These are phyloP conservation scores for Lactarius hatsudake DNA, from an alignment of 768 basidiomycete species.

Conservation along the genomic window DNA sequence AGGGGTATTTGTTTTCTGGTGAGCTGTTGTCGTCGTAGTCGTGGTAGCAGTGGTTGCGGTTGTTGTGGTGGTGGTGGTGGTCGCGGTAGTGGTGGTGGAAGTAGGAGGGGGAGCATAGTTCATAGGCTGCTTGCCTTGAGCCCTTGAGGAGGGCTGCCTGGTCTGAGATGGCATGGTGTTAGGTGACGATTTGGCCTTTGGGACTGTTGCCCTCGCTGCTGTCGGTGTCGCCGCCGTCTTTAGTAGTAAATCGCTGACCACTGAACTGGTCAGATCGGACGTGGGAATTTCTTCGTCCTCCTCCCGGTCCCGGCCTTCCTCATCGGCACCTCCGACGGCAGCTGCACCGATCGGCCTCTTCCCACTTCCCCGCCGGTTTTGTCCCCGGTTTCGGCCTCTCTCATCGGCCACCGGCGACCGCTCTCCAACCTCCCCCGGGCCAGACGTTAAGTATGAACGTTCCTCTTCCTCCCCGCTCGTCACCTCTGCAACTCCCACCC, in stretches of 20 bases:
- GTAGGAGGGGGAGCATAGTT: conserved; percentile 47
- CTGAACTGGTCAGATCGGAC: conserved; percentile 18
- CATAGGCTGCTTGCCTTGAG: conserved; percentile 93
- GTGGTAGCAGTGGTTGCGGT: conserved; percentile 4
- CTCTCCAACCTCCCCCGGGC: background rate
- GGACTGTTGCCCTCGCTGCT: background rate
- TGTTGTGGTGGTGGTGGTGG: conserved; percentile 29
- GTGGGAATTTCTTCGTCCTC: conserved; percentile 20
- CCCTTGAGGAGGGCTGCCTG: conserved; percentile 56
- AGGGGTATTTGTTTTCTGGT: conserved; percentile 29
- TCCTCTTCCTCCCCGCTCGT: conserved; percentile 11
- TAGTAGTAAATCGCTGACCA: conserved; percentile 21
- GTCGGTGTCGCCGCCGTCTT: conserved; percentile 20
- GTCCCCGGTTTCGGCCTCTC: conserved; percentile 5
- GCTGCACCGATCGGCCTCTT: background rate
- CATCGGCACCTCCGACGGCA: background rate
- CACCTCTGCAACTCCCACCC: conserved; percentile 33
- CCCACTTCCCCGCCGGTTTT: background rate
- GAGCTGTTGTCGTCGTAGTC: background rate
- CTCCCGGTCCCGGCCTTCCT: conserved; percentile 1
- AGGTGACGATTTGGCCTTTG: conserved; percentile 20
- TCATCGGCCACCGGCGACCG: background rate
- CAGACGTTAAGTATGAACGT: background rate
- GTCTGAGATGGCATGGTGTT: conserved; percentile 29
- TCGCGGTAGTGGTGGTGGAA: conserved; percentile 36